A percentile compares a stretch with the other conserved stretches of the same genome.
These are phyloP conservation scores for Physcia stellaris DNA, from an alignment of 495 filamentous ascomycete genomes.

Conservation along the genomic window DNA sequence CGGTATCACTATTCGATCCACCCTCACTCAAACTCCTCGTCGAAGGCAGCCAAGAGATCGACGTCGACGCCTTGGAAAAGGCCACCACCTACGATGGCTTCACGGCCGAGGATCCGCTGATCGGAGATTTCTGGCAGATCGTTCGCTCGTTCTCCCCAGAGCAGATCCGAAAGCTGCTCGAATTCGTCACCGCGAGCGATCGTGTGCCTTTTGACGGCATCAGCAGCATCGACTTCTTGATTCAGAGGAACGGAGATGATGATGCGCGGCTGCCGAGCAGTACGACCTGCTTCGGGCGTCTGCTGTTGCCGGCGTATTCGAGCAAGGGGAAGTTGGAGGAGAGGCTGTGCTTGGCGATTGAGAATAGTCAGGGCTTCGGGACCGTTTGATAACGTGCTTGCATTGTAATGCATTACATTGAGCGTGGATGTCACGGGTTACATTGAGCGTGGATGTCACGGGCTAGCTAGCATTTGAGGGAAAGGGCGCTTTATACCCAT, in stretches of 20 bases:
- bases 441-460: no score
- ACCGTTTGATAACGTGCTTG: constrained; percentile 3
- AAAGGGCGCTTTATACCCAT: no score
- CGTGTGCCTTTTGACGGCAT: constrained; percentile 77
- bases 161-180: constrained; percentile 47
- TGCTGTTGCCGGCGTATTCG: constrained; percentile 73
- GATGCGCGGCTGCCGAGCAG: constrained; percentile 60
- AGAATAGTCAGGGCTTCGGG: constrained; percentile 91
- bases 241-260: constrained; percentile 66
- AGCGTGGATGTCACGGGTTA: no score
- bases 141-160: constrained; percentile 44
- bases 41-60: constrained; percentile 69
- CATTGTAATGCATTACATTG: no score
- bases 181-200: constrained; percentile 92
- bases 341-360: constrained; percentile 67
- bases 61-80: constrained; percentile 53
- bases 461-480: no score
- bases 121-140: constrained; percentile 73
- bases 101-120: constrained; percentile 46
- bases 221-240: constrained; percentile 62
- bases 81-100: constrained; percentile 71
- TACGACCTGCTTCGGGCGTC: constrained; percentile 77
- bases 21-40: constrained; percentile 58
- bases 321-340: constrained; percentile 51
- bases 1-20: constrained; percentile 57